Conservation (phyloP, 306 rosid genomes). For the Lotus japonicus region DNA sequence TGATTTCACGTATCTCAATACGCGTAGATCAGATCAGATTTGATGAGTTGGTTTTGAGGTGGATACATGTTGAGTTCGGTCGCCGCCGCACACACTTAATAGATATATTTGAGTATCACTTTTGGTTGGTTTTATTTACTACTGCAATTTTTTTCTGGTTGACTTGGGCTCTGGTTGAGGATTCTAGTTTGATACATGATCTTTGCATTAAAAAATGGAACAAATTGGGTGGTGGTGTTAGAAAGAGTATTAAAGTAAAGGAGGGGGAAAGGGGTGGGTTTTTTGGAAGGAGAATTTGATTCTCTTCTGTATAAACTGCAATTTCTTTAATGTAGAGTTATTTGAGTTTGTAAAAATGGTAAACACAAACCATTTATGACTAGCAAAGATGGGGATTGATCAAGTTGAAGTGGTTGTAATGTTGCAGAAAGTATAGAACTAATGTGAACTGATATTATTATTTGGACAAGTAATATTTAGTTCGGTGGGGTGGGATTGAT, state of each 20-base stretch:
- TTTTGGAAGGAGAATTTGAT: constrained; percentile 14
- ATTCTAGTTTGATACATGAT: neutral
- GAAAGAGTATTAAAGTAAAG: neutral
- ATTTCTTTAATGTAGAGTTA: neutral
- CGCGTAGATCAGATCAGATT: too few relatives aligned
- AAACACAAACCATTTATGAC: neutral
- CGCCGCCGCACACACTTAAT: too few relatives aligned
- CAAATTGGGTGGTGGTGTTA: constrained; percentile 2
- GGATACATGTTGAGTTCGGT: too few relatives aligned
- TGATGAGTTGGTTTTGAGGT: too few relatives aligned
- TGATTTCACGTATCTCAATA: too few relatives aligned
- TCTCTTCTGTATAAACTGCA: constrained; percentile 20
- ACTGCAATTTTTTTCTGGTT: neutral
- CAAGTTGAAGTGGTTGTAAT: neutral
- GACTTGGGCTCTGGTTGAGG: neutral
- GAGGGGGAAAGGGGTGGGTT: too few relatives aligned
- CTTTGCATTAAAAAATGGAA: constrained; percentile 6
- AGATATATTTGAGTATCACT: constrained; percentile 18
- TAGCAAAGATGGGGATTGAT: neutral
- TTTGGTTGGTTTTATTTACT: neutral
- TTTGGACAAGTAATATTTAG: neutral
- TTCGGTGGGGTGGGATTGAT: too few relatives aligned
- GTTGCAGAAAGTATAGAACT: neutral
- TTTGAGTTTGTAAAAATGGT: neutral
- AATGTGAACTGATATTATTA: neutral